Evolutionary conservation across 2,329 filamentous ascomycete species (phyloP).

Genomic region (Monilinia polystroma): DNA sequence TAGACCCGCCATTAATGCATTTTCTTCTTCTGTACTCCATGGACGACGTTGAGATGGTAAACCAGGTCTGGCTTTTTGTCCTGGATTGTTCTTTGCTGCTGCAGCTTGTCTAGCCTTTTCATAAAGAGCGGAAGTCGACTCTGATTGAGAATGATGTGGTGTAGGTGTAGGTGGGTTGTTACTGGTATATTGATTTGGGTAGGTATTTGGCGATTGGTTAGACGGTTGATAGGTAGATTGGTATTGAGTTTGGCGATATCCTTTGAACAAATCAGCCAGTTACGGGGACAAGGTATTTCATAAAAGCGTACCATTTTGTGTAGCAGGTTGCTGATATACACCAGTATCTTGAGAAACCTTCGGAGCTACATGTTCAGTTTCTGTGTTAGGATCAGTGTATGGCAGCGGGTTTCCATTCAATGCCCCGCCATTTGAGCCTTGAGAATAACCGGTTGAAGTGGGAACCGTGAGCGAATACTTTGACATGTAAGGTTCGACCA

Average conservation of each 20-base stretch:
- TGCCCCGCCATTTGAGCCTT: slow-evolving; percentile 1
- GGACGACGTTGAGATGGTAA: slow-evolving; percentile 64
- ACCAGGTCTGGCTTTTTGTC: slow-evolving; percentile 50
- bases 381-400: slow-evolving; percentile 28
- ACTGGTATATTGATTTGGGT: slow-evolving; percentile 22
- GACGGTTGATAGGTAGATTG: slow-evolving; percentile 33
- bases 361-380: slow-evolving; percentile 24
- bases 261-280: slow-evolving; percentile 14
- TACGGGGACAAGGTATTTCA: not conserved
- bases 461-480: slow-evolving; percentile 37
- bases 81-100: slow-evolving; percentile 53
- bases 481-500: slow-evolving; percentile 48
- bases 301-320: slow-evolving; percentile 25
- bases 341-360: slow-evolving; percentile 25
- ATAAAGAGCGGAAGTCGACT: slow-evolving; percentile 56
- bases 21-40: slow-evolving; percentile 87
- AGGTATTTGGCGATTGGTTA: slow-evolving; percentile 21
- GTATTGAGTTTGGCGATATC: slow-evolving; percentile 18
- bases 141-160: slow-evolving; percentile 42
- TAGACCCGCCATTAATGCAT: slow-evolving; percentile 82
- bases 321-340: slow-evolving; percentile 17
- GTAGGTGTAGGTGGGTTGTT: slow-evolving; percentile 19
- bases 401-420: slow-evolving; percentile 20
- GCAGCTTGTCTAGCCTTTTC: slow-evolving; percentile 56
- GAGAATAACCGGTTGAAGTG: slow-evolving; percentile 14